Percentiles rank a stretch among this genome's conserved stretches.
Conservation (phyloP, 2,329 filamentous ascomycete genomes). For the Microthyrium microscopicum region DNA sequence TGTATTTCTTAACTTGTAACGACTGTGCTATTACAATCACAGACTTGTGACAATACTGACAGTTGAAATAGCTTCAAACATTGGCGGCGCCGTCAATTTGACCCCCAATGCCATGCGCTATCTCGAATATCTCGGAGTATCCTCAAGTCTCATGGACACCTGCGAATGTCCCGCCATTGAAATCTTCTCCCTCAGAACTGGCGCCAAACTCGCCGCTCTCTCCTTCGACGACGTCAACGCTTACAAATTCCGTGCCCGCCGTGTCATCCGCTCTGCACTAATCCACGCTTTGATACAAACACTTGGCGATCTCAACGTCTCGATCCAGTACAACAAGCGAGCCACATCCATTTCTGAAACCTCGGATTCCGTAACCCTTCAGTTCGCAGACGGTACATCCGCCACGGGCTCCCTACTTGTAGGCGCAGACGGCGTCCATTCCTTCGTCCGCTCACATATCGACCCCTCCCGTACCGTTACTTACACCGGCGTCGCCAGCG, state of each 20-base stretch:
- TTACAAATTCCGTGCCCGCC: constrained; percentile 8
- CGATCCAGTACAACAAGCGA: constrained; percentile 26
- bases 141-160: constrained; percentile 21
- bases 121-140: constrained; percentile 24
- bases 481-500: constrained; percentile 26
- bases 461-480: constrained; percentile 19
- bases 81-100: constrained; percentile 28
- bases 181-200: constrained; percentile 24
- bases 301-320: constrained; percentile 16
- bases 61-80: no score
- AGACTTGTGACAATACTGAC: no score
- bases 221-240: constrained; percentile 16
- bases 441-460: constrained; percentile 20
- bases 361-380: constrained; percentile 7
- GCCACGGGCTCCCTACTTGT: constrained; percentile 21
- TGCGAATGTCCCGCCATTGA: constrained; percentile 23
- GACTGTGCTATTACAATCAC: no score
- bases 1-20: no score
- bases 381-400: constrained; percentile 21
- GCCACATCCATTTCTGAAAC: constrained; percentile 20
- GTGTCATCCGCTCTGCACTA: constrained; percentile 25
- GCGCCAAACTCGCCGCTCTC: constrained; percentile 20
- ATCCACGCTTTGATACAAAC: constrained; percentile 25
- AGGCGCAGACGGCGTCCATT: constrained; percentile 27
- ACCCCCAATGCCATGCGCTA: constrained; percentile 28